These are phyloP conservation scores for Russula sp. DNA, from an alignment of 768 basidiomycete genomes.

Conservation along the genomic window DNA sequence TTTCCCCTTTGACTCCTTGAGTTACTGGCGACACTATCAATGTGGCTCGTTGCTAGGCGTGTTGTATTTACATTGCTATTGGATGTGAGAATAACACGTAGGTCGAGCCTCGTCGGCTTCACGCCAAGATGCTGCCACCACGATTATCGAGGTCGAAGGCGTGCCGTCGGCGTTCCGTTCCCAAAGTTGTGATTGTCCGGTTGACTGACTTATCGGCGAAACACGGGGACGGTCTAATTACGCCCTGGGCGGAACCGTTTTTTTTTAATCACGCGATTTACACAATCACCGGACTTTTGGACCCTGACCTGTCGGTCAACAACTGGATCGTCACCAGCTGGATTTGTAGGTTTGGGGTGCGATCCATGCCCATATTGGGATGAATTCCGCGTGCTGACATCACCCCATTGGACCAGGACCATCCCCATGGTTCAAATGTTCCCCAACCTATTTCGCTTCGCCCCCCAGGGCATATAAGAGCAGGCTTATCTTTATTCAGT, in stretches of 20 bases:
- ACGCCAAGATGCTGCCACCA: no score
- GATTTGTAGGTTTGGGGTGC: not conserved
- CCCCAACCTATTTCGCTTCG: slow-evolving; percentile 8
- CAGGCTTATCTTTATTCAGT: not conserved
- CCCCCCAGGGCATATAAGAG: slow-evolving; percentile 4
- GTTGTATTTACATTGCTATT: not conserved
- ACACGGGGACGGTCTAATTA: not conserved
- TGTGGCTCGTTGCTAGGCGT: not conserved
- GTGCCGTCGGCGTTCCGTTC: no score
- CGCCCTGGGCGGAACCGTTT: not conserved
- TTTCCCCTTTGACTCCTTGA: no score
- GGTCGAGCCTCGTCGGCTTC: not conserved
- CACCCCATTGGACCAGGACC: slow-evolving; percentile 1
- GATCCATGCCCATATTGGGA: not conserved
- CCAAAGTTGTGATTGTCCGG: no score
- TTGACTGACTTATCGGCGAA: not conserved
- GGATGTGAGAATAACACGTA: not conserved
- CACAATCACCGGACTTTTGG: slow-evolving; percentile 6
- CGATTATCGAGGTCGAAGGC: no score
- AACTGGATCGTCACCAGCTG: not conserved
- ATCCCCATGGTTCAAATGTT: not conserved
- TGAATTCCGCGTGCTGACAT: slow-evolving; percentile 12
- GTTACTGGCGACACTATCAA: not conserved
- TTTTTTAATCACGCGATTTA: not conserved
- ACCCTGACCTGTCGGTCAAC: no score